Percentiles rank a stretch among this genome's conserved stretches.
These are phyloP conservation scores for Hericium coralloides DNA, from an alignment of 768 basidiomycete genomes.

Conservation along the genomic window DNA sequence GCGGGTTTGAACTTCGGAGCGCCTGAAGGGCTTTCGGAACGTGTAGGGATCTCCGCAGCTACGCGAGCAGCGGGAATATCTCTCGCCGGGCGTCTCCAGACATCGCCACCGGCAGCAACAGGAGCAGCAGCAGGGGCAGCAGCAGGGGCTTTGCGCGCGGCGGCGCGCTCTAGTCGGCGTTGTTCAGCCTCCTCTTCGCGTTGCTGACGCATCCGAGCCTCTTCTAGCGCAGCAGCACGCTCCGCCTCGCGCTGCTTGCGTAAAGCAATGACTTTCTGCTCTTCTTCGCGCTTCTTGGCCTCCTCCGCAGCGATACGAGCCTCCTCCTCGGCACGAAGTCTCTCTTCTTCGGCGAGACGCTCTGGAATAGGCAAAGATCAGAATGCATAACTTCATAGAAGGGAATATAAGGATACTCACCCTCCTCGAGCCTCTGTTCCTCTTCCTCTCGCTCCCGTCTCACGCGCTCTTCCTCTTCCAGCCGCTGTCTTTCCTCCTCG, in stretches of 20 bases:
- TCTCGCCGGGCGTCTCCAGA: conserved; percentile 16
- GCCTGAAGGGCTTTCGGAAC: conserved; percentile 42
- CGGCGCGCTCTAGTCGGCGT: conserved; percentile 28
- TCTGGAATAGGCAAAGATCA: conserved; percentile 9
- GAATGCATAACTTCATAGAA: background rate
- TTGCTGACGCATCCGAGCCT: conserved; percentile 49
- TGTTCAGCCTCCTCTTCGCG: conserved; percentile 48
- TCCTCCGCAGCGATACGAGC: conserved; percentile 34
- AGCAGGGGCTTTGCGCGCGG: conserved; percentile 25
- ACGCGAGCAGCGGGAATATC: conserved; percentile 16
- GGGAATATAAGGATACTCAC: conserved; percentile 28
- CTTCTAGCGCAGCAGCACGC: conserved; percentile 41
- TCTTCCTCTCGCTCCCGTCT: conserved; percentile 31
- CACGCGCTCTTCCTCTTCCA: conserved; percentile 31
- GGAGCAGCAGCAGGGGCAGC: conserved; percentile 19
- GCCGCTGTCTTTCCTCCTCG: conserved; percentile 42
- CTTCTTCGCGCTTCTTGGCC: conserved; percentile 50
- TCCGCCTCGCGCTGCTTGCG: conserved; percentile 48
- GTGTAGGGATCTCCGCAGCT: conserved; percentile 27
- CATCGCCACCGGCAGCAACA: conserved; percentile 19
- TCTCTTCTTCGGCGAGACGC: conserved; percentile 21
- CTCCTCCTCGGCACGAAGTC: conserved; percentile 20
- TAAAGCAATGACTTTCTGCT: conserved; percentile 41
- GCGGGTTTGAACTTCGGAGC: conserved; percentile 21
- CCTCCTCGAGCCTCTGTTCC: conserved; percentile 38